A percentile compares a stretch with the other conserved stretches of the same genome.
Conservation (phyloP, 306 rosid genomes). For the Castanea sativa region DNA sequence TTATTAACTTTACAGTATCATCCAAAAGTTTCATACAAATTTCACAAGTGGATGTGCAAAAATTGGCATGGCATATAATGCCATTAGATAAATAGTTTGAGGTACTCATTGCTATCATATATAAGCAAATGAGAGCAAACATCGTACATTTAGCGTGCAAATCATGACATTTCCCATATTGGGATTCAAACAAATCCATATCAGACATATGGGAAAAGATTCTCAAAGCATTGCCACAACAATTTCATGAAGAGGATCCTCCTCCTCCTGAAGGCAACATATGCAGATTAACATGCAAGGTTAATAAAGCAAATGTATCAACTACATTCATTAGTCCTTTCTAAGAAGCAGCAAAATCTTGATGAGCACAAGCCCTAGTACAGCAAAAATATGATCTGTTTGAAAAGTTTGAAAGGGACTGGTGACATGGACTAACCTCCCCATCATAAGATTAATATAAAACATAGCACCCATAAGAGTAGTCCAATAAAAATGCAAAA, state of each 20-base stretch:
- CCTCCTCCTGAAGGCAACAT: not conserved
- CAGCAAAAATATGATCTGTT: not conserved
- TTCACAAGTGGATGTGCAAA: not conserved
- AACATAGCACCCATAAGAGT: not conserved
- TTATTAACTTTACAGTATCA: not conserved
- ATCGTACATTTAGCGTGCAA: not conserved
- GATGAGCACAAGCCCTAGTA: not conserved
- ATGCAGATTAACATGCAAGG: not conserved
- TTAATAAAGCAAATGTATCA: not conserved
- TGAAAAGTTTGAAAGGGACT: not conserved
- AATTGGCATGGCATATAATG: not conserved
- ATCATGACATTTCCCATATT: not conserved
- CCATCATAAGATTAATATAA: not conserved
- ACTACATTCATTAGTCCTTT: not conserved
- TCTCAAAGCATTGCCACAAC: not conserved
- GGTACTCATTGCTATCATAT: not conserved
- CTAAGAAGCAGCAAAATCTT: not conserved
- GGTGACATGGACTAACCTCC: not conserved
- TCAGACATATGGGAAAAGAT: not conserved
- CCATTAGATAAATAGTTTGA: not conserved
- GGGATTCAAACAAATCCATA: not conserved
- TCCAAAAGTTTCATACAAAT: not conserved
- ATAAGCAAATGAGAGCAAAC: not conserved
- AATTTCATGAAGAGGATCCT: not conserved
- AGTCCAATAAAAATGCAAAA: not conserved